Evolutionary conservation across 2,329 filamentous ascomycete genomes (phyloP), one percentile per base, ranked within the genome.

Genomic region (Penicillium sp.): DNA sequence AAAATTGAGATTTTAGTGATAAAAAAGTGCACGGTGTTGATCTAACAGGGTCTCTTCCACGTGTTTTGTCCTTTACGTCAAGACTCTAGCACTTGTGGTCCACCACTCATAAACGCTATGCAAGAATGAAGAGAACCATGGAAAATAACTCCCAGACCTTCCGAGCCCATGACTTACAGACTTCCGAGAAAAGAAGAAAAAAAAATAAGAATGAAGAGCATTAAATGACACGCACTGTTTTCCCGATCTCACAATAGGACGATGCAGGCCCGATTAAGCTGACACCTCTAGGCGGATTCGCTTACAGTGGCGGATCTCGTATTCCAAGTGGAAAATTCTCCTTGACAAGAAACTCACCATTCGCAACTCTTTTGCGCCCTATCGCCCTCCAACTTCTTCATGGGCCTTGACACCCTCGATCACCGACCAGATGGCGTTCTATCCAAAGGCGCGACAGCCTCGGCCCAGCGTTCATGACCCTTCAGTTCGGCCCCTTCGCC

Each of bases 381-480:
- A 3, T 10, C 7, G 9, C 10, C n/a, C 34, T 18, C 34, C 3
- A 8, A 21, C 3, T 21, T 13, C 9, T 21, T 4, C 10, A 38
- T 38, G 36, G 36, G 16, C 36, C 16, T 38, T 38, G 8, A 5
- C 21, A 38, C 3, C 16, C 6, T 12, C n/a, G 16, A 7, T 9
- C 34, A 36, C 15, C 6, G 36, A 38, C 18, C 16, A 21, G 34
- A 38, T 38, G 34, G 16, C 16, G 21, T 62, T 63, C 49, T 63
- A 63, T 29, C 49, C 59, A 1, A 62, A 50, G 42, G 53, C 56
- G 26, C 60, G 61, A 28, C 33, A 54, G 34, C 44, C 42, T 23
- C 55, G 58, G 29, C 59, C 56, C 3, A 57, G 57, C 49, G 59
- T 60, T 33, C 49, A 60, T 45, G 34, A 63, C 34, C 59, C 58